Evolutionary conservation across 257 asterid species (phyloP), one percentile per base, ranked within the genome.

Genomic region (Jacaranda copaia): DNA sequence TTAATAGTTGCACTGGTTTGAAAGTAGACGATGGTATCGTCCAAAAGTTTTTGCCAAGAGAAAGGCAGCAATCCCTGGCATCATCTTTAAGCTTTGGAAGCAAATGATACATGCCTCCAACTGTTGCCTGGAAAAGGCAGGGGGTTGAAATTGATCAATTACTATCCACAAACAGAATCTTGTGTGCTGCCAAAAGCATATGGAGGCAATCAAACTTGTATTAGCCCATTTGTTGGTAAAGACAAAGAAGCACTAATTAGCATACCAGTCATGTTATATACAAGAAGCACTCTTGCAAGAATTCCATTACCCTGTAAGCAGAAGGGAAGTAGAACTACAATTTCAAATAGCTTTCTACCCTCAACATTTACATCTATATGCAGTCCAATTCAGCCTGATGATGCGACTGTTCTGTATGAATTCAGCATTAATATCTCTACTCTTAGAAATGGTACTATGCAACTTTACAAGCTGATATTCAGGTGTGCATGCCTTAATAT

Each of bases 101-200:
- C 91, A 89, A 84, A 65, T 83, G 81, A 81, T 81, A 81, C 87
- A 81, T 76, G 91, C 88, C 88, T 83, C 91, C 89, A 84, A 79
- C 66, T 40, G 81, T 82, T 66, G 84, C 89, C 97, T 86, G 90
- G 90, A 81, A 88, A 87, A 85, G 79, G 81, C 85, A 80, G 87
- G 85, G 82, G 81, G 83, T 82, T 66, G 68, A 81, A 81, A 86
- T 79, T 58, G 75, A 81, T 88, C 83, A 84, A 85, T 72, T 83
- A 80, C 75, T 71, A 64, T 82, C 81, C 76, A 72, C 82, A 60
- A 36, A 73, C 42, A 68, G 56, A 84, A 81, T 60, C 45, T 12
- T 76, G 79, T 71, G 65, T 9, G 70, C 82, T 82, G 81, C 87
- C 84, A 80, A 56, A 39, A 55, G 52, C 57, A 74, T 38, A 74